Percentiles rank a stretch among this genome's conserved stretches.
Evolutionary conservation across 225 moss, liverwort and hornwort genomes (phyloP).

Genomic region (Polytrichum formosum): DNA sequence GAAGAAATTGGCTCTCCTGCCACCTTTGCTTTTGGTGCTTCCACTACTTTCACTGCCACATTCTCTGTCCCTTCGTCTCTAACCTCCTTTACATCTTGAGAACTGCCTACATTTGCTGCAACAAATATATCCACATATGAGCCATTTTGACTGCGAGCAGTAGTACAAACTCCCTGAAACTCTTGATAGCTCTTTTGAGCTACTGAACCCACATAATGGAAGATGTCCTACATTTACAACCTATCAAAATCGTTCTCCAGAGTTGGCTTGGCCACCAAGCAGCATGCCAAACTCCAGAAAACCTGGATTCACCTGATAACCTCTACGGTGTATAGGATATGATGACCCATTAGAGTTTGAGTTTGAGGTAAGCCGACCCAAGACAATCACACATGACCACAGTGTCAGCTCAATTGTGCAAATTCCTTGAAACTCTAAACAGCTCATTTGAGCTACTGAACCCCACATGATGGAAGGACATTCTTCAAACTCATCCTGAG

Average conservation of each 20-base stretch:
- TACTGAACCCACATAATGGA: too few relatives aligned
- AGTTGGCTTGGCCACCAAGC: too few relatives aligned
- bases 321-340: too few relatives aligned
- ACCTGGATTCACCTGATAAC: too few relatives aligned
- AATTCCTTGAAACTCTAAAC: background rate
- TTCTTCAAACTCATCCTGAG: too few relatives aligned
- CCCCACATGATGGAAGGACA: background rate
- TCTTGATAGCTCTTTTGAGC: too few relatives aligned
- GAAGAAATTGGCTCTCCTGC: constrained; percentile 27
- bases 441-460: background rate
- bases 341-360: too few relatives aligned
- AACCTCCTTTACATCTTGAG: constrained; percentile 8
- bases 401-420: background rate
- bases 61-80: constrained; percentile 25
- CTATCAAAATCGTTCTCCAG: too few relatives aligned
- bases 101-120: constrained; percentile 21
- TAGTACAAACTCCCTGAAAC: too few relatives aligned
- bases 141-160: background rate
- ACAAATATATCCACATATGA: background rate
- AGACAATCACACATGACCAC: background rate
- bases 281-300: too few relatives aligned
- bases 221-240: too few relatives aligned
- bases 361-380: too few relatives aligned
- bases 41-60: constrained; percentile 12
- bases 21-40: constrained; percentile 13